phyloP scores from a whole-genome alignment of 1,284 basidiomycete species.

The Moesziomyces sp. region DNA sequence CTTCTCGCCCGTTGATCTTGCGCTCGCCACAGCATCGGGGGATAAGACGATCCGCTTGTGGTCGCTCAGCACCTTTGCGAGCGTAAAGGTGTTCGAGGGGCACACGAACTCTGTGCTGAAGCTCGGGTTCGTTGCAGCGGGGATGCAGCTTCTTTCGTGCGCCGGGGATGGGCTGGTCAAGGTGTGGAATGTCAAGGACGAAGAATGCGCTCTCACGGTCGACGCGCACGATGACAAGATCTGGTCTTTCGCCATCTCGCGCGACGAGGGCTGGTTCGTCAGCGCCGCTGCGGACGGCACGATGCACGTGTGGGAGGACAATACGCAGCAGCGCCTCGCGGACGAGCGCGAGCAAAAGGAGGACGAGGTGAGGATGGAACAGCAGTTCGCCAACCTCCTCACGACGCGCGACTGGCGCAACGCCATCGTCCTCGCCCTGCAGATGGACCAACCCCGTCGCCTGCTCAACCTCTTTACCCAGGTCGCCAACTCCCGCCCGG shows the following conservation, averaged over 20 bases:
- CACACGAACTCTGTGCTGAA: conserved; percentile 96
- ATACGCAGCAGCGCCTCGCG: conserved; percentile 72
- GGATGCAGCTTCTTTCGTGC: conserved; percentile 86
- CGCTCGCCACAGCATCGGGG: conserved; percentile 91
- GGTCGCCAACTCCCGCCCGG: conserved; percentile 43
- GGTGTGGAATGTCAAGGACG: conserved; percentile 90
- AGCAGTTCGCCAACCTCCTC: conserved; percentile 92
- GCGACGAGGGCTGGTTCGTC: conserved; percentile 82
- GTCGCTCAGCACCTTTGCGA: conserved; percentile 76
- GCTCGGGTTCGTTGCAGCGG: conserved; percentile 85
- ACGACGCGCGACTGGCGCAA: conserved; percentile 86
- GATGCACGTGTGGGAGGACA: conserved; percentile 93
- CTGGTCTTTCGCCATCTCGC: conserved; percentile 86
- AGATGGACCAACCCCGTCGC: conserved; percentile 91
- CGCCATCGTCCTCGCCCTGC: conserved; percentile 88
- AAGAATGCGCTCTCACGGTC: conserved; percentile 83
- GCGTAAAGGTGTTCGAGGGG: conserved; percentile 71
- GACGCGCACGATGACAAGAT: conserved; percentile 95
- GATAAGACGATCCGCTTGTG: conserved; percentile 94
- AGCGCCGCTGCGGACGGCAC: conserved; percentile 94
- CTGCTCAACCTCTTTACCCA: conserved; percentile 80
- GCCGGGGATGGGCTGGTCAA: conserved; percentile 95
- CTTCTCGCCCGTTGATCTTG: conserved; percentile 84
- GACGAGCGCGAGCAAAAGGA: conserved; percentile 69
- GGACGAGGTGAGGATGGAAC: conserved; percentile 74